phyloP scores from a whole-genome alignment of 257 asterid genomes.

The Echium plantagineum region DNA sequence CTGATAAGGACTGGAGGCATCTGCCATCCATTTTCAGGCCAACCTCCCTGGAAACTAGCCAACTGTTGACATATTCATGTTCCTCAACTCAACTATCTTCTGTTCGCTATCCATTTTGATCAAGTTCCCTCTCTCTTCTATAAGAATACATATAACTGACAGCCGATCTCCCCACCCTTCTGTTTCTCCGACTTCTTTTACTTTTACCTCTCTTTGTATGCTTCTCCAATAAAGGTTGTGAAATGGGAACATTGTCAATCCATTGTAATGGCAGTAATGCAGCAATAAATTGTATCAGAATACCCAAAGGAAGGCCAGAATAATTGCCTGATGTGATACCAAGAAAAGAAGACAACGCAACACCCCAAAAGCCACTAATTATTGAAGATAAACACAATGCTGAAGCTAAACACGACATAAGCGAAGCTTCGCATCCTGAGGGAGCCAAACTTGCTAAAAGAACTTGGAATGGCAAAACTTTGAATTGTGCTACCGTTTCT shows the following conservation, averaged over 20 bases:
- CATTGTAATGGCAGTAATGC: slow-evolving; percentile 59
- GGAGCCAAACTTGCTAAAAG: slow-evolving; percentile 73
- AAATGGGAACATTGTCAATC: slow-evolving; percentile 40
- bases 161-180: slow-evolving; percentile 50
- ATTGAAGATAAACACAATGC: slow-evolving; percentile 60
- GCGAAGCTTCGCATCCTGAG: slow-evolving; percentile 68
- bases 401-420: slow-evolving; percentile 67
- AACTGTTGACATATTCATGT: background rate
- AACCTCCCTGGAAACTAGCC: too few species aligned
- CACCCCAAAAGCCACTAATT: slow-evolving; percentile 55
- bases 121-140: slow-evolving; percentile 49
- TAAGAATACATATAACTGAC: slow-evolving; percentile 38
- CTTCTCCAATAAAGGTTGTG: slow-evolving; percentile 30
- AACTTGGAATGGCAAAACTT: slow-evolving; percentile 67
- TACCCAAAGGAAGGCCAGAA: slow-evolving; percentile 58
- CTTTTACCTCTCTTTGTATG: slow-evolving; percentile 29
- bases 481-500: slow-evolving; percentile 67
- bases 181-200: slow-evolving; percentile 31
- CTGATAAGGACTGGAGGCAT: background rate
- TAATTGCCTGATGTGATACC: slow-evolving; percentile 54
- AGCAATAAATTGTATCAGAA: slow-evolving; percentile 49
- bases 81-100: background rate
- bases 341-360: slow-evolving; percentile 54
- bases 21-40: background rate
- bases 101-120: slow-evolving; percentile 24